phyloP scores from a whole-genome alignment of 768 basidiomycete genomes.

The Coprinopsis marcescibilis region DNA sequence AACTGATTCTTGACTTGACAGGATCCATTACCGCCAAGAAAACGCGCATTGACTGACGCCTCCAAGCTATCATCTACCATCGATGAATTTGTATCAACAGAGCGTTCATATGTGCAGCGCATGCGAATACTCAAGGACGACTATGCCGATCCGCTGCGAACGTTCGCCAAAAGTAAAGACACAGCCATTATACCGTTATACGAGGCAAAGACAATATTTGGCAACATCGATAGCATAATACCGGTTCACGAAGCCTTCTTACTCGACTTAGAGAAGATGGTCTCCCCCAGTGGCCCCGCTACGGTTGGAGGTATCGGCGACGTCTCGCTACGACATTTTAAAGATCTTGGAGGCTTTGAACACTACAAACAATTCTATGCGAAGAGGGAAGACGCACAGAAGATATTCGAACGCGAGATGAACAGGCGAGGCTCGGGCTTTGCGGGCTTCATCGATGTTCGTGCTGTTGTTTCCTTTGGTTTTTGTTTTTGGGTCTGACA shows the following conservation, averaged over 20 bases:
- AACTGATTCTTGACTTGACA: slow-evolving; percentile 13
- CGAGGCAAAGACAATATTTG: slow-evolving; percentile 90
- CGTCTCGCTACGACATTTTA: slow-evolving; percentile 83
- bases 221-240: slow-evolving; percentile 86
- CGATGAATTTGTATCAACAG: slow-evolving; percentile 84
- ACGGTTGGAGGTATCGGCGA: slow-evolving; percentile 71
- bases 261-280: slow-evolving; percentile 74
- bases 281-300: slow-evolving; percentile 50
- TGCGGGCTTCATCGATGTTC: slow-evolving; percentile 80
- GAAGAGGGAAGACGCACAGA: slow-evolving; percentile 89
- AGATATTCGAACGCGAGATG: slow-evolving; percentile 79
- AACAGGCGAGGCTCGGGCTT: slow-evolving; percentile 79
- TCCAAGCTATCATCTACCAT: slow-evolving; percentile 68
- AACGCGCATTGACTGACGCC: slow-evolving; percentile 58
- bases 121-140: slow-evolving; percentile 77
- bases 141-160: slow-evolving; percentile 88
- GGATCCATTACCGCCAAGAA: slow-evolving; percentile 40
- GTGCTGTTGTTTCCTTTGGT: slow-evolving; percentile 20
- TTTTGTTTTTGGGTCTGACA: slow-evolving; percentile 11
- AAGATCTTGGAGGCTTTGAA: slow-evolving; percentile 78
- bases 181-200: slow-evolving; percentile 85
- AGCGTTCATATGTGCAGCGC: slow-evolving; percentile 82
- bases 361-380: slow-evolving; percentile 88
- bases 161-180: slow-evolving; percentile 77
- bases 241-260: slow-evolving; percentile 89